Conservation (phyloP, 805 yeast genomes). For the Komagataella kurtzmanii region DNA sequence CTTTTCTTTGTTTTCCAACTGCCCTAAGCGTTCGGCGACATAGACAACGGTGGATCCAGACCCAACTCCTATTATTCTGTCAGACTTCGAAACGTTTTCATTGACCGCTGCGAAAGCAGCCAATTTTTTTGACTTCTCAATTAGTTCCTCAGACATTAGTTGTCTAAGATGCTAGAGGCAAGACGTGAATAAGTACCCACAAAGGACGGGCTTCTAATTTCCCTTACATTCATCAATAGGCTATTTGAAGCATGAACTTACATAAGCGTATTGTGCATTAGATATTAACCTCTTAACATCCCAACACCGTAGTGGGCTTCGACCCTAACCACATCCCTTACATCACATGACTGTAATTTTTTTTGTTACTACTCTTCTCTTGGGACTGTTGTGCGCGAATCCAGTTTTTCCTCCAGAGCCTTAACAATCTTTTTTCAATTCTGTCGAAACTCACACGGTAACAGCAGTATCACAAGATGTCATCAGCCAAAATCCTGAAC, state of each 20-base stretch:
- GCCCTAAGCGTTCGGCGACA: constrained; percentile 89
- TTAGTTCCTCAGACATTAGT: constrained; percentile 10
- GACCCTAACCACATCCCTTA: background rate
- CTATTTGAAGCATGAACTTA: background rate
- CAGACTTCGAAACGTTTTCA: constrained; percentile 56
- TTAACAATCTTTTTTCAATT: background rate
- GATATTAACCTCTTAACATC: background rate
- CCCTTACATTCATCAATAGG: background rate
- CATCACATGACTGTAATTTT: background rate
- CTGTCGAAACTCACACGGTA: constrained; percentile 2
- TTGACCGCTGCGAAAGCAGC: constrained; percentile 93
- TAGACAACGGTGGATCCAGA: constrained; percentile 97
- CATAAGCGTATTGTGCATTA: background rate
- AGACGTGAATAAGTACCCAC: background rate
- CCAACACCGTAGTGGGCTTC: background rate
- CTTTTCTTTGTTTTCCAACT: constrained; percentile 33
- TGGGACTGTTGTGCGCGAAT: constrained; percentile 4
- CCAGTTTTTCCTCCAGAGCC: constrained; percentile 1
- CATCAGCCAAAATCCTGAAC: constrained; percentile 93
- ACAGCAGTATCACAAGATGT: constrained; percentile 39
- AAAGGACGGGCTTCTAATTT: background rate
- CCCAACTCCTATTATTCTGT: constrained; percentile 82
- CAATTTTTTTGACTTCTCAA: constrained; percentile 72
- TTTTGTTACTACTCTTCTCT: constrained; percentile 1
- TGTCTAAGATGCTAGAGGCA: background rate